Percentiles rank a stretch among this genome's conserved stretches.
Evolutionary conservation across 202 grass and related monocot species (phyloP).

Genomic region (Digitaria exilis): DNA sequence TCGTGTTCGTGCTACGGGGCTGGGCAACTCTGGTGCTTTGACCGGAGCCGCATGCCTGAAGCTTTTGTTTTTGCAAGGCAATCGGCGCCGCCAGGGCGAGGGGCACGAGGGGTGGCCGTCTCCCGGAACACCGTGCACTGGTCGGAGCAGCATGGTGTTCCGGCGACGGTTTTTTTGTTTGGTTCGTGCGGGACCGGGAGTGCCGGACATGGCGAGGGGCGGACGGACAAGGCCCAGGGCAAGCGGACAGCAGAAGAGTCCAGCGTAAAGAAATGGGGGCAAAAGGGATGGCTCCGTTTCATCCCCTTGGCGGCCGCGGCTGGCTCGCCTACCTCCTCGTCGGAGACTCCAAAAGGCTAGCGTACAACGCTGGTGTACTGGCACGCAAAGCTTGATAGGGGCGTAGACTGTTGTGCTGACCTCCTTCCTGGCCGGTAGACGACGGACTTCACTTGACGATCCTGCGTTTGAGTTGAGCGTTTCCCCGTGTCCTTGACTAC

Average conservation of each 20-base stretch:
- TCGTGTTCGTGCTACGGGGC: background rate
- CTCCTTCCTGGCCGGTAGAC: background rate
- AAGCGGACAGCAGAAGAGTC: too few relatives aligned
- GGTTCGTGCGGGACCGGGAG: background rate
- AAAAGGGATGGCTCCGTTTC: background rate
- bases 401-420: background rate
- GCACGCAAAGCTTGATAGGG: background rate
- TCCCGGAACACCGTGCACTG: background rate
- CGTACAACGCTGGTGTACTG: background rate
- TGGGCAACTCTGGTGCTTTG: background rate
- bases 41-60: background rate
- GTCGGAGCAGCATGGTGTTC: background rate
- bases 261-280: background rate
- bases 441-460: too few relatives aligned
- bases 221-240: background rate
- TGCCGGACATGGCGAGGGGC: conserved; percentile 22
- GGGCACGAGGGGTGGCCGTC: background rate
- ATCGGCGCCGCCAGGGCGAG: conserved; percentile 6
- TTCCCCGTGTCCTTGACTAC: background rate
- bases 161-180: background rate
- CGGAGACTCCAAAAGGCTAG: background rate
- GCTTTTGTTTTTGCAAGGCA: background rate
- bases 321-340: background rate
- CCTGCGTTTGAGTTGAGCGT: too few relatives aligned
- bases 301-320: background rate